Evolutionary conservation across 345 rosid genomes (phyloP).

Genomic region (Eucalyptus dawsonii): DNA sequence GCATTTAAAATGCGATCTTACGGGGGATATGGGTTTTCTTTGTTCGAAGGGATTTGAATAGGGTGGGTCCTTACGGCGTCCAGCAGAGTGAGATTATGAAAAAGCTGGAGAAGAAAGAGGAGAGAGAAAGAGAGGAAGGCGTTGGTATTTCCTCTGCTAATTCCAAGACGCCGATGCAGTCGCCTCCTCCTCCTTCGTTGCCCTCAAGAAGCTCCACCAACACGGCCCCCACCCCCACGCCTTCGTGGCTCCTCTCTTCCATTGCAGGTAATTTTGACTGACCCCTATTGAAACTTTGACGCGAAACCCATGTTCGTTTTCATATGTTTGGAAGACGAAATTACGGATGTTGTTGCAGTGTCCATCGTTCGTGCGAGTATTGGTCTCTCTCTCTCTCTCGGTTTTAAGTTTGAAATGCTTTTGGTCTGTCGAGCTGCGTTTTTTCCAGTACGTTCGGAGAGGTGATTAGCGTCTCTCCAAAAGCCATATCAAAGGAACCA

Average conservation of each 20-base stretch:
- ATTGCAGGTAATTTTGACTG: neutral
- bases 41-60: neutral
- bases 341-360: neutral
- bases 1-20: neutral
- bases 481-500: neutral
- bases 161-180: neutral
- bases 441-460: neutral
- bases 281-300: neutral
- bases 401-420: neutral
- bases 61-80: neutral
- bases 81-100: neutral
- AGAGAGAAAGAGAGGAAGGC: neutral
- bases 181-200: neutral
- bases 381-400: neutral
- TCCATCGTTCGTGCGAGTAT: neutral
- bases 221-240: neutral
- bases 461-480: neutral
- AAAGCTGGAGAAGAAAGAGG: neutral
- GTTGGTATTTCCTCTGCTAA: neutral
- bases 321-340: neutral
- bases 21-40: neutral
- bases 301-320: neutral
- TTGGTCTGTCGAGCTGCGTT: neutral
- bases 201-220: neutral
- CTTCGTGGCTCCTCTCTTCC: conserved; percentile 5